Conservation (phyloP, 2,329 filamentous ascomycete species). For the Periconia digitata region DNA sequence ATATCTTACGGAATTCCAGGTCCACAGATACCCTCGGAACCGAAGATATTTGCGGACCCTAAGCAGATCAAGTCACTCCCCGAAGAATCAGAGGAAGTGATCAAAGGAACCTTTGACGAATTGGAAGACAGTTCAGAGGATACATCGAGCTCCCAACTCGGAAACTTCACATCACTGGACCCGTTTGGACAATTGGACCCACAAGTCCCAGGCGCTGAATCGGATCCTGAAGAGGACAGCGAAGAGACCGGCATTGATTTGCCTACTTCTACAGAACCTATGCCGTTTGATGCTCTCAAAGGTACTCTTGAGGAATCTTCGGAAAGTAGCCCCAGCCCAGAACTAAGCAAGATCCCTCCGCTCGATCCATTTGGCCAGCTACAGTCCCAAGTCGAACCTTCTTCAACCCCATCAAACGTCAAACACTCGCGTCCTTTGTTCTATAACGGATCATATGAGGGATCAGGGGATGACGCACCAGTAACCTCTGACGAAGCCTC, state of each 20-base stretch:
- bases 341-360: background rate
- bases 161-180: background rate
- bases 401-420: too few species aligned
- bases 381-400: background rate
- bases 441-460: too few species aligned
- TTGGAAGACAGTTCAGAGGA: background rate
- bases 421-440: too few species aligned
- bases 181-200: conserved; percentile 1
- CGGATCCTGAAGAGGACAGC: too few species aligned
- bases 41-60: background rate
- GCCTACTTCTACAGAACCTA: too few species aligned
- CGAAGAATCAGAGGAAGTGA: background rate
- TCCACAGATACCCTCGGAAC: background rate
- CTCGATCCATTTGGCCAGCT: conserved; percentile 5
- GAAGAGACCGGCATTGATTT: too few species aligned
- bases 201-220: background rate
- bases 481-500: too few species aligned
- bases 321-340: background rate
- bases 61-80: background rate
- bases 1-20: conserved; percentile 3
- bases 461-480: too few species aligned
- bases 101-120: background rate
- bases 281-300: too few species aligned
- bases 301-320: background rate
- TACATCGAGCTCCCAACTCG: background rate